Base-by-base conservation (phyloP, 2,329 filamentous ascomycete species). In the Claviceps cyperi region DNA sequence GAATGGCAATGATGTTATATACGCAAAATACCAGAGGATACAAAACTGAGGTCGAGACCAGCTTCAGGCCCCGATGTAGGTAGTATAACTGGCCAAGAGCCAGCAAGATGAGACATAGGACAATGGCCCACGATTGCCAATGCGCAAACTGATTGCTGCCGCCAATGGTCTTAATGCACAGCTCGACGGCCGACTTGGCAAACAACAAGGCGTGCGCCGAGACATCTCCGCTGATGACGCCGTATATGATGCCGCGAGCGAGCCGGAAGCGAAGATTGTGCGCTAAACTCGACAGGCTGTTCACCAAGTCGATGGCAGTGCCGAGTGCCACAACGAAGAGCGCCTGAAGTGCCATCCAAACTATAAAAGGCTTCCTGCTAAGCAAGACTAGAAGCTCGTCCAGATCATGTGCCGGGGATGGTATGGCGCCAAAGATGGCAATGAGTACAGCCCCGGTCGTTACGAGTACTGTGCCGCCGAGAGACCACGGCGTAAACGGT, bases 21-120 rank as follows among this genome's bases (percentile, higher is more conserved):
- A 97, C 81, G 74, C 92, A 98, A 68, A 98, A 98, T 39, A 97
- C 90, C 58, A 97, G 83, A 5, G 92, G 92, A 66, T 98, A 98
- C 57, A 98, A 75, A 54, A 97, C 84, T 60, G 88, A 95, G 21
- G 92, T 97, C 50, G 90, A 96, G 65, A 94, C 89, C 48, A 98
- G 76, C 67, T 95, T 95, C 54, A 98, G 76, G 49, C 92, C 92
- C 43, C 87, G 80, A 63, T 98, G 92, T 53, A 98, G 79, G 66
- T 94, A 97, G 69, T 95, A 98, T 5, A 98, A 77, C 66, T 98
- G 92, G 43, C 82, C 85, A 43, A 98, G 76, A 4, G 92, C 91
- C 53, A 97, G 75, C 3, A 76, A 74, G 52, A 96, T 74, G 48
- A 98, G 82, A 6, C 81, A 83, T 21, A 95, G 67, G 1, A 98